These are phyloP conservation scores for Stephanodiscus minutulus DNA, from an alignment of 108 stramenopile species.

Conservation along the genomic window DNA sequence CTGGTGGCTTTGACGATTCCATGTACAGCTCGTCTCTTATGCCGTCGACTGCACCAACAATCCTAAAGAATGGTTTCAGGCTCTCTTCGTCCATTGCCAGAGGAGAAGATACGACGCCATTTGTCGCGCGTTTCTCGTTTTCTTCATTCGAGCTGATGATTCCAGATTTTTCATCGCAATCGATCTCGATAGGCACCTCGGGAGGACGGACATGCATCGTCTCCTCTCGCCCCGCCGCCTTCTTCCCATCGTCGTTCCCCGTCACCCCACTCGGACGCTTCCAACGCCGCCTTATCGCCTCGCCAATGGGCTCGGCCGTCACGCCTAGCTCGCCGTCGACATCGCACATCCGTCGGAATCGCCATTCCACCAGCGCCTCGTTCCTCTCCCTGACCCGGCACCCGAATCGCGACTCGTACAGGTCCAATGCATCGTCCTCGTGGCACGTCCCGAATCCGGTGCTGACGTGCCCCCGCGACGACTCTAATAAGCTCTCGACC, in stretches of 20 bases:
- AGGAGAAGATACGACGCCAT: not conserved
- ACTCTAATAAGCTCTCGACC: slow-evolving; percentile 51
- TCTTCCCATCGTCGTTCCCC: not conserved
- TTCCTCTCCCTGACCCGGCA: slow-evolving; percentile 71
- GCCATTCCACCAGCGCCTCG: slow-evolving; percentile 60
- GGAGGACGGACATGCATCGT: not conserved
- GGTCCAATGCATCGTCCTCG: slow-evolving; percentile 75
- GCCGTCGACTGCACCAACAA: slow-evolving; percentile 53
- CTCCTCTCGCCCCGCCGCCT: not conserved
- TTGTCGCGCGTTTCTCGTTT: not conserved
- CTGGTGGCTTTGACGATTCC: slow-evolving; percentile 7
- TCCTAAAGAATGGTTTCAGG: slow-evolving; percentile 31
- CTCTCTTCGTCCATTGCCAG: slow-evolving; percentile 4
- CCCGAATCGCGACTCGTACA: slow-evolving; percentile 63
- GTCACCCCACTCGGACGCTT: not conserved
- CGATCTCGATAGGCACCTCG: not conserved
- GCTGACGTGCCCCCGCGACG: slow-evolving; percentile 49
- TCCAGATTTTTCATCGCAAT: not conserved
- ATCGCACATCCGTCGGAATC: slow-evolving; percentile 47
- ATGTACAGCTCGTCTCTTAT: slow-evolving; percentile 55
- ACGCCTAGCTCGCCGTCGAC: slow-evolving; percentile 20
- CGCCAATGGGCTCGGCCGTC: slow-evolving; percentile 39
- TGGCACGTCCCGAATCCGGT: slow-evolving; percentile 72
- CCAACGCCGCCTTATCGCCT: slow-evolving; percentile 17
- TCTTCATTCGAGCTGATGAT: not conserved